Evolutionary conservation across 768 basidiomycete species (phyloP).

Genomic region (Suillus paluster): DNA sequence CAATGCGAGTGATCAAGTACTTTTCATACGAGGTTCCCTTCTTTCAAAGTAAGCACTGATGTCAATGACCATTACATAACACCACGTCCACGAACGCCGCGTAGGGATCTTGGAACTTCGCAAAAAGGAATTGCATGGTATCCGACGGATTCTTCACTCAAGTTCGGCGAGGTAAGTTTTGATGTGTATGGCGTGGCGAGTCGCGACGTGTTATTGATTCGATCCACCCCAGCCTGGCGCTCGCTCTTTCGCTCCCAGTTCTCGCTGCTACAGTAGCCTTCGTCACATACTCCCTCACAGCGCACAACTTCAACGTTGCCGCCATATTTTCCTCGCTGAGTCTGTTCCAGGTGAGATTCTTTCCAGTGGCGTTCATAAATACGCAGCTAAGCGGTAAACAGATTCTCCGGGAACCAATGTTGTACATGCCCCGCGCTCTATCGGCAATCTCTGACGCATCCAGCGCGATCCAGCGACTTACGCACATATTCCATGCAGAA

Average conservation of each 20-base stretch:
- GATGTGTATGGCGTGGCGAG: not conserved
- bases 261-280: slow-evolving; percentile 71
- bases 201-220: not conserved
- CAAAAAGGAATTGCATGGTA: slow-evolving; percentile 56
- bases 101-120: slow-evolving; percentile 60
- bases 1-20: slow-evolving; percentile 77
- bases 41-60: slow-evolving; percentile 51
- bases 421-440: slow-evolving; percentile 65
- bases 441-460: slow-evolving; percentile 67
- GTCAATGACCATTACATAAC: slow-evolving; percentile 4
- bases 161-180: slow-evolving; percentile 61
- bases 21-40: slow-evolving; percentile 77
- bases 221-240: slow-evolving; percentile 44
- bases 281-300: slow-evolving; percentile 62
- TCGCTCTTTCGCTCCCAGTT: slow-evolving; percentile 63
- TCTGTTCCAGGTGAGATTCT: slow-evolving; percentile 51
- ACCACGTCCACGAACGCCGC: not conserved
- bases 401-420: slow-evolving; percentile 71
- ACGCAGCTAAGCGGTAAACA: slow-evolving; percentile 23
- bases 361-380: not conserved
- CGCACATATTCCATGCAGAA: slow-evolving; percentile 53
- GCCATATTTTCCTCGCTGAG: slow-evolving; percentile 70
- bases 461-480: slow-evolving; percentile 60
- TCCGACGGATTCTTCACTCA: slow-evolving; percentile 60
- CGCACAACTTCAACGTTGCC: slow-evolving; percentile 61